Evolutionary conservation across 2,329 filamentous ascomycete species (phyloP).

Genomic region (Fusarium nygamai): DNA sequence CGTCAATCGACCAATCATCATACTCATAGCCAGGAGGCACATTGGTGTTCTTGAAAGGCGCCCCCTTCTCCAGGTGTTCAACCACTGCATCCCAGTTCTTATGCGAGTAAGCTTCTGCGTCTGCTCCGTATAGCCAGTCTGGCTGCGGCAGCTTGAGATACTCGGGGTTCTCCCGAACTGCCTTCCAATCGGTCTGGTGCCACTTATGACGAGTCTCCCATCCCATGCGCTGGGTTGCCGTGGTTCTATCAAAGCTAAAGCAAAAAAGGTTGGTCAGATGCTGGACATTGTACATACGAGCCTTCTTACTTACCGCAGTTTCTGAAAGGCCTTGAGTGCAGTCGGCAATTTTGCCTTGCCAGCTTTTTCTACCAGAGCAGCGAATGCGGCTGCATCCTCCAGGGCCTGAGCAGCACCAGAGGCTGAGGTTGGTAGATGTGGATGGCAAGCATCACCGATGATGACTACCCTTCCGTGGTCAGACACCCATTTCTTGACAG

Average conservation of each 20-base stretch:
- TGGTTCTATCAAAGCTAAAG: not conserved
- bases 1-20: not conserved
- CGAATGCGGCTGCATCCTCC: not conserved
- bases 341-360: not conserved
- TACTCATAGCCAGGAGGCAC: not conserved
- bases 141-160: not conserved
- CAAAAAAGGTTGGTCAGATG: too few species aligned
- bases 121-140: not conserved
- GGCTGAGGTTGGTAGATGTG: not conserved
- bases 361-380: not conserved
- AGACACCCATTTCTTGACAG: not conserved
- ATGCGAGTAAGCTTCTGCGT: not conserved
- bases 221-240: not conserved
- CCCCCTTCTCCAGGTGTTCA: not conserved
- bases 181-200: not conserved
- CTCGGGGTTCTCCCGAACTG: not conserved
- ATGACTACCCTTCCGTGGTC: not conserved
- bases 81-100: not conserved
- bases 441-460: not conserved
- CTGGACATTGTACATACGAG: too few species aligned
- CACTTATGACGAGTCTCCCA: not conserved
- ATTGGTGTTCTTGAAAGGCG: not conserved
- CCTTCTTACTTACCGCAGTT: not conserved
- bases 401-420: not conserved
- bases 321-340: not conserved